Evolutionary conservation across 768 basidiomycete genomes (phyloP), one percentile per base, ranked within the genome.

Genomic region (Agrocybe pediades): DNA sequence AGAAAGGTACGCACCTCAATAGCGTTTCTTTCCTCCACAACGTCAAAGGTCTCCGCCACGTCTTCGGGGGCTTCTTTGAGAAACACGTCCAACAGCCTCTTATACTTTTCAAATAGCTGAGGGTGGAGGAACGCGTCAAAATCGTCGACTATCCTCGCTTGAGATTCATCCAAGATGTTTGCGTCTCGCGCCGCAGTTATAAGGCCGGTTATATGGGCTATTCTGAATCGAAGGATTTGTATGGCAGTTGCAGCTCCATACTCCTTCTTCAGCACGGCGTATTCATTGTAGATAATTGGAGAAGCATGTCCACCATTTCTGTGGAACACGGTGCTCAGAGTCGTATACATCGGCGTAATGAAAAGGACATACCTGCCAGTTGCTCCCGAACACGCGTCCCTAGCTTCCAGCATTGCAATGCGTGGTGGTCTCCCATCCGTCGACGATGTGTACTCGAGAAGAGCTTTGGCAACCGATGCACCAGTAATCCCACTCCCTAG

Each of bases 401-500:
- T 71, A 3, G 92, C 93, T 60, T 96, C 93, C 19, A 96, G 76
- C 74, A 93, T 85, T 19, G 91, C 81, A 2, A 95, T 66, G 30
- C 72, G 69, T 66, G 57, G 46, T 43, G 8, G 62, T 55, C 24
- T 51, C 54, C 11, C 54, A 41, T 29, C 48, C 45, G 49, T 67
- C 61, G 24, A 53, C 49, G 6, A 65, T 63, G 64, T 41, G 16
- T 66, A 65, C 36, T 75, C 71, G 15, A 90, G 71, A 20, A 87
- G 55, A 8, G 78, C 77, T 56, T 82, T 78, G 4, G 80, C 83
- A 41, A 88, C 66, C 1, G 84, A 75, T 0, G 86, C 75, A 3
- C 88, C 88, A 0, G 89, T 85, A 53, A 92, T 87, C 0, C 90
- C 90, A n/a, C 85, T 86, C 2, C 90, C 90, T 49, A 92, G 79